Conservation (phyloP, 345 rosid species). For the Sisymbrium altissimum region DNA sequence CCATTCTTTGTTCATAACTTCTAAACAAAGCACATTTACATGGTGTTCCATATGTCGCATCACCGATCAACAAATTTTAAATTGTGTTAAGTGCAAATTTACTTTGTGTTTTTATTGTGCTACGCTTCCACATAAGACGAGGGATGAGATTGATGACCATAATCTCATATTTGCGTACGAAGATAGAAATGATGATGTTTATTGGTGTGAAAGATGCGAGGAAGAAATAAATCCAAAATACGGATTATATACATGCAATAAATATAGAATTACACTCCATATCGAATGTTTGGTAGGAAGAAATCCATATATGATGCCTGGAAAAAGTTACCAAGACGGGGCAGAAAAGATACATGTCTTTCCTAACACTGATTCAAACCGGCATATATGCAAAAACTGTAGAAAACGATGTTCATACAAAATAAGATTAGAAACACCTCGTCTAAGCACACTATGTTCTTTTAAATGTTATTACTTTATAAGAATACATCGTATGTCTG, state of each 20-base stretch:
- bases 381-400: no score
- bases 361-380: no score
- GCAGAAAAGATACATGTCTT: accelerated
- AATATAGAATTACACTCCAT: not conserved
- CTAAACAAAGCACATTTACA: no score
- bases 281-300: not conserved
- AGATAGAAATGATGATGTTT: not conserved
- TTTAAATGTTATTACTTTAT: no score
- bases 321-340: not conserved
- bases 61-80: not conserved
- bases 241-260: not conserved
- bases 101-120: not conserved
- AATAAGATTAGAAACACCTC: no score
- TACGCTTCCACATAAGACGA: slow-evolving; percentile 2
- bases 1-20: not conserved
- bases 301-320: not conserved
- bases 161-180: not conserved
- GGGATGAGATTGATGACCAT: not conserved
- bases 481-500: no score
- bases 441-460: no score
- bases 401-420: no score
- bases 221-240: not conserved
- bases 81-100: not conserved
- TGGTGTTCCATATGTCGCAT: not conserved
- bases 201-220: not conserved